Evolutionary conservation across 2,329 filamentous ascomycete genomes (phyloP), one percentile per base, ranked within the genome.

Genomic region (Aurifilum marmelostoma): DNA sequence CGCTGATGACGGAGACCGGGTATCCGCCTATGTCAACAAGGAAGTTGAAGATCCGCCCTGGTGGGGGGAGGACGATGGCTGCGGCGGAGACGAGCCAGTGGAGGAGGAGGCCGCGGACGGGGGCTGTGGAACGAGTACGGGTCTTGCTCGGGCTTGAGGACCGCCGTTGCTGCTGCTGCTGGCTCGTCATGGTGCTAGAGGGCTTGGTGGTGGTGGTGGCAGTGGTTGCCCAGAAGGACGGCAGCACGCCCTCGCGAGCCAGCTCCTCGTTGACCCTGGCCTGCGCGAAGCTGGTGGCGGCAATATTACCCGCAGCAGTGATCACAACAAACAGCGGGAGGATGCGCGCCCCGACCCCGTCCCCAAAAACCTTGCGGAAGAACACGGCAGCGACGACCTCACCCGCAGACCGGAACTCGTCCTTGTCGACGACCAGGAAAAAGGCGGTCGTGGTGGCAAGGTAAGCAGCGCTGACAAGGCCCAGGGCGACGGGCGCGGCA

Each of bases 1-100:
- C 77, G 43, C 74, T 74, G 65, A 80, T 75, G 16, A 79, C 72
- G 1, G 76, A 78, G n/a, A 79, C 78, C 0, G 79, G 79, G 64
- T 80, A 80, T 8, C 78, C 77, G 54, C 77, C 78, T 9, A 80
- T 76, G 65, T 80, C 77, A 56, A 80, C 77, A 16, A 80, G 74
- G 74, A 80, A 80, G 72, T 78, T 78, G 73, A 79, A 80, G 34
- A 79, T 78, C 34, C 76, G 74, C 4, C 78, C 79, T 2, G 84
- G 83, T 7, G 84, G 84, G 2, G 81, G 83, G 2, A 85, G 81
- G 1, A 86, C 78, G 50, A 83, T 87, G 9, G 86, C 83, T 37
- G 90, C 76, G 18, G 84, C 83, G 1, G 88, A 89, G 41, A 88
- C 87, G 24, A 89, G 79, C 77, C 88, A 90, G 71, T 90, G 86